Evolutionary conservation across 176 grass and related monocot species (phyloP).

Genomic region (Pontederia paniculata): DNA sequence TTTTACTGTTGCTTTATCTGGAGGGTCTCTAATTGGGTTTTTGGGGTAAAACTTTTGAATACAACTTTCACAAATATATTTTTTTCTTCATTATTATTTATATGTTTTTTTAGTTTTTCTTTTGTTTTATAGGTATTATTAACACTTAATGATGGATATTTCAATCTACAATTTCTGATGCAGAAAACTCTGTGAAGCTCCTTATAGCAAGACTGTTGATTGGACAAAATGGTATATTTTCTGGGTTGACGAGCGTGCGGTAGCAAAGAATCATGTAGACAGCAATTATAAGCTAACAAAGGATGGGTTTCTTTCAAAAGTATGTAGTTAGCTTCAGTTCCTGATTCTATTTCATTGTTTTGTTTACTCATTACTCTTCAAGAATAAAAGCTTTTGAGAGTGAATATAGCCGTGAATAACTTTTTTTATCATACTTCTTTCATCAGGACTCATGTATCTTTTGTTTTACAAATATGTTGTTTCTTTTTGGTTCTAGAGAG

Average conservation of each 20-base stretch:
- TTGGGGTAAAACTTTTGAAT: conserved; percentile 48
- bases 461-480: too few relatives aligned
- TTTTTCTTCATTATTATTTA: background rate
- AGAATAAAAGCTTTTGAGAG: background rate
- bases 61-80: background rate
- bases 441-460: too few relatives aligned
- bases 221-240: conserved; percentile 98
- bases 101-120: background rate
- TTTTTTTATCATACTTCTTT: too few relatives aligned
- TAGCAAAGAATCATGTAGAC: conserved; percentile 88
- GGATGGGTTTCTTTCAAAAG: conserved; percentile 87
- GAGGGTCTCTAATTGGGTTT: conserved; percentile 52
- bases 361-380: background rate
- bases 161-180: background rate
- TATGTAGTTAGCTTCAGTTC: conserved; percentile 15
- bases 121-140: background rate
- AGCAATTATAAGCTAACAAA: conserved; percentile 89
- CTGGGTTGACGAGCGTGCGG: conserved; percentile 90
- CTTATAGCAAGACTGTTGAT: conserved; percentile 89
- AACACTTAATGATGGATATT: background rate
- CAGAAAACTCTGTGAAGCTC: conserved; percentile 93
- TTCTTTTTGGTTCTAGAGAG: too few relatives aligned
- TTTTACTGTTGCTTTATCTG: conserved; percentile 81
- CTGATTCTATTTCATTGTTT: conserved; percentile 5
- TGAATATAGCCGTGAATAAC: background rate